Base-by-base conservation (phyloP, 2,329 filamentous ascomycete genomes). In the Sporothrix variecibatus region DNA sequence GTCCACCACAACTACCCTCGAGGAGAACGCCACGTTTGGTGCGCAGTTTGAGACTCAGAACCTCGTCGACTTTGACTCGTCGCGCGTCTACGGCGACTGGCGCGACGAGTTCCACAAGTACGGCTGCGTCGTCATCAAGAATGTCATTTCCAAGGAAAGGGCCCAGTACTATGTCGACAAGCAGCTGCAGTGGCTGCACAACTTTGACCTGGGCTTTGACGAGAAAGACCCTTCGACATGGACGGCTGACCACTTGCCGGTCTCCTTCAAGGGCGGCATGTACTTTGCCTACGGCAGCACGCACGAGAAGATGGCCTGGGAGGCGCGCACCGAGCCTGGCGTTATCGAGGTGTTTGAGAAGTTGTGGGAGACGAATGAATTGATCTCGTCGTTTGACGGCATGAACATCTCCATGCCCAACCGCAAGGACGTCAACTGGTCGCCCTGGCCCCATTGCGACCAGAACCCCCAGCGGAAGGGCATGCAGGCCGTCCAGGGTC, bases 81-180 rank as follows among this genome's bases (percentile, higher is more conserved):
- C 56, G 56, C 56, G 56, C 56, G 56, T 60, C 56, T 60, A 60
- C 15, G 56, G 56, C 64, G 73, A 74, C 78, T 83, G 81, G 79
- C 76, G 80, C 43, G 81, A 82, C 53, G 81, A 83, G 28, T 77
- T 79, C 11, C 46, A 75, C 38, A 75, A 74, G 8, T 43, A 86
- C 72, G 85, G 85, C 7, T 86, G 79, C 75, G 83, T 82, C 0
- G 81, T 87, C 20, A 78, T 87, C 74, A 87, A 86, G 74, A 82
- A 82, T 1, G 85, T 84, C 1, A 81, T 87, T 38, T 81, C 83
- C 0, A 77, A 75, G 4, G 84, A 84, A 26, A 79, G 80, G 49
- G 84, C 84, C 2, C 76, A 80, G 12, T 75, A 77, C 11, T 84
- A 84, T 75, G 72, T 78, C 8, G 73, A 79, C 56, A 78, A 79